Evolutionary conservation across 1,284 basidiomycete genomes (phyloP), one percentile per base, ranked within the genome.

Genomic region (Fomitiporia mediterranea): DNA sequence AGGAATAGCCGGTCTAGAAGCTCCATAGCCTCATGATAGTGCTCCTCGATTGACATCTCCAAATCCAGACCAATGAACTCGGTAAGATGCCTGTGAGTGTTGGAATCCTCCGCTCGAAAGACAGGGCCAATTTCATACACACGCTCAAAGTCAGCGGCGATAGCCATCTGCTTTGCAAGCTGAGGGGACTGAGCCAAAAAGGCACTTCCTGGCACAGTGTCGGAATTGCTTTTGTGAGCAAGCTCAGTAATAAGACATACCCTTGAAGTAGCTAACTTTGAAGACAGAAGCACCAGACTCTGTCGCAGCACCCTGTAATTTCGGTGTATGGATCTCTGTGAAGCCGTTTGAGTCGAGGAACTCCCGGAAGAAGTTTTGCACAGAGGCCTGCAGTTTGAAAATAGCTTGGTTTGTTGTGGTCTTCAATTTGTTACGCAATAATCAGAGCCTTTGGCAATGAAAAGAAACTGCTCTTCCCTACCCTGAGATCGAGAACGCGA

Each of bases 1-100:
- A 91, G 77, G 69, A 97, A 84, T 68, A 96, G 79, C 51, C 77
- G 78, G 70, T 98, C 94, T 57, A 98, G 80, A 35, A 91, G 70
- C 64, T 95, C 91, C 75, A 96, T 80, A 28, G 91, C 92, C 71
- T 96, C 97, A 73, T 99, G 95, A 68, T 99, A 99, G 71, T 98
- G 94, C 69, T 98, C 94, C 68, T 98, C 91, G 63, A 99, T 94
- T 2, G 86, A 81, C 97, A 99, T 99, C 72, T 99, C 97, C 63
- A 99, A 80, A 89, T 99, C 97, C 64, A 99, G 86, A 49, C 97
- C 97, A 63, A 94, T 91, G 73, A 98, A 99, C 72, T 99, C 97
- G 44, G 97, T 99, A 76, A 99, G 81, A 76, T 99, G 97, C 53
- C 97, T 88, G 70, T 98, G 92, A 3, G 96, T 98, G 72, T 97